Percentiles rank a stretch among this genome's conserved stretches.
phyloP scores from a whole-genome alignment of 2,329 filamentous ascomycete genomes.

The Exophiala spinifera region DNA sequence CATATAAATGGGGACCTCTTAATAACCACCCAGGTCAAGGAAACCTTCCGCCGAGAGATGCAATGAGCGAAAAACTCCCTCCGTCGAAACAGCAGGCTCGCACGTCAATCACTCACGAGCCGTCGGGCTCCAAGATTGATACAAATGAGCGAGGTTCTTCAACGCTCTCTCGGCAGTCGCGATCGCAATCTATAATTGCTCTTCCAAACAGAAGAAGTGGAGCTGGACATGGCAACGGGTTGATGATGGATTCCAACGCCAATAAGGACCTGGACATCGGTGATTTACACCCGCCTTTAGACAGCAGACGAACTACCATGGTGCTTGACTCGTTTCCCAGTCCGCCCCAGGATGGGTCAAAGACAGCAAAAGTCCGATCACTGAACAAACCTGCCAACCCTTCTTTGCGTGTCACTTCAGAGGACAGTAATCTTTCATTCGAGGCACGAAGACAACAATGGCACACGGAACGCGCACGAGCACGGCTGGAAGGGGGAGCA shows the following conservation, averaged over 20 bases:
- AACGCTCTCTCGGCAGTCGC: conserved; percentile 22
- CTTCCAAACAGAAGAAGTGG: conserved; percentile 41
- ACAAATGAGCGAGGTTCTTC: conserved; percentile 12
- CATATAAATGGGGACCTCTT: too few relatives aligned
- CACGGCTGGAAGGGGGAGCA: conserved; percentile 16
- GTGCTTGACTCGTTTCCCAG: conserved; percentile 30
- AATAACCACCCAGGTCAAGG: too few relatives aligned
- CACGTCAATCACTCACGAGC: neutral
- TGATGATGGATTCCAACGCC: conserved; percentile 37
- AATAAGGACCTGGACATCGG: conserved; percentile 37
- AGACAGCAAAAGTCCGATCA: neutral
- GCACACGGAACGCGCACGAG: conserved; percentile 24
- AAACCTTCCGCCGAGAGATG: neutral
- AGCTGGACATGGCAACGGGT: conserved; percentile 42
- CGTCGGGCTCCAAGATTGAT: neutral
- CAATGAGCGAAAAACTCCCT: too few relatives aligned
- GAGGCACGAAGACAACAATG: conserved; percentile 20
- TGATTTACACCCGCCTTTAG: conserved; percentile 36
- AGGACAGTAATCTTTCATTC: conserved; percentile 11
- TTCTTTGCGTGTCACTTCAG: conserved; percentile 2
- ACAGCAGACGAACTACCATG: conserved; percentile 36
- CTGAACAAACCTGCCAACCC: conserved; percentile 2
- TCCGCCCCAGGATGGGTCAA: conserved; percentile 13
- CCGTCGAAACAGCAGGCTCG: neutral
- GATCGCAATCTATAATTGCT: conserved; percentile 22